Evolutionary conservation across 148 eudicot species (phyloP).

Genomic region (Simmondsia chinensis): DNA sequence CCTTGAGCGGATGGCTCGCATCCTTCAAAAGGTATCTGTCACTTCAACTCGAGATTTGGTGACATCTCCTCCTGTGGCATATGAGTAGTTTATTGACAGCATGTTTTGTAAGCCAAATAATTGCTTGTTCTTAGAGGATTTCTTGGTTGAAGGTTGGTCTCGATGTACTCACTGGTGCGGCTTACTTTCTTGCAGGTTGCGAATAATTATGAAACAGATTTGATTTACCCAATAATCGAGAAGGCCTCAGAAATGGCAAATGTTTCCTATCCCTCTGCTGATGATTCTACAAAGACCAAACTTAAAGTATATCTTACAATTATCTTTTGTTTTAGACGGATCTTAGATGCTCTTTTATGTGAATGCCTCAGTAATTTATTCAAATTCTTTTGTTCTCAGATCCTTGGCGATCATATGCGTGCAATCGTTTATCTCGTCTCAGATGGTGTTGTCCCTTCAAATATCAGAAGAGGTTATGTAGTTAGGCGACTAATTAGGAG

Average conservation of each 20-base stretch:
- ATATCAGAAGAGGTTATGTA: constrained; percentile 95
- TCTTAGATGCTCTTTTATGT: background rate
- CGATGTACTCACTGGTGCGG: background rate
- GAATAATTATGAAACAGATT: constrained; percentile 92
- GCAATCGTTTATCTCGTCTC: constrained; percentile 89
- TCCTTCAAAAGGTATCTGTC: constrained; percentile 92
- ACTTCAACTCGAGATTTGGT: too few relatives aligned
- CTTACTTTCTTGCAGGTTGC: constrained; percentile 69
- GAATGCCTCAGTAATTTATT: too few relatives aligned
- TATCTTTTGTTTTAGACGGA: background rate
- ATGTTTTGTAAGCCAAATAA: constrained; percentile 1
- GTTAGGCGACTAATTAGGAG: constrained; percentile 90
- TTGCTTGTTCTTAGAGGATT: background rate
- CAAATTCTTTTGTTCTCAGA: constrained; percentile 32
- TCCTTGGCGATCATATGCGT: constrained; percentile 95
- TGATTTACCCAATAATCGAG: constrained; percentile 83
- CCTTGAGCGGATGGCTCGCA: constrained; percentile 90
- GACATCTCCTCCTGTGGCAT: background rate
- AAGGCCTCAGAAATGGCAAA: constrained; percentile 80
- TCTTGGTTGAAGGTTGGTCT: background rate
- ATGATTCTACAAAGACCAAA: constrained; percentile 64
- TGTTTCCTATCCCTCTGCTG: constrained; percentile 55
- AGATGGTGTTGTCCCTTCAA: constrained; percentile 90
- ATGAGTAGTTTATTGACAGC: constrained; percentile 1
- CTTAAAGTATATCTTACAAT: constrained; percentile 52